Conservation (phyloP, 2,329 filamentous ascomycete species). For the Aureobasidium sp. region DNA sequence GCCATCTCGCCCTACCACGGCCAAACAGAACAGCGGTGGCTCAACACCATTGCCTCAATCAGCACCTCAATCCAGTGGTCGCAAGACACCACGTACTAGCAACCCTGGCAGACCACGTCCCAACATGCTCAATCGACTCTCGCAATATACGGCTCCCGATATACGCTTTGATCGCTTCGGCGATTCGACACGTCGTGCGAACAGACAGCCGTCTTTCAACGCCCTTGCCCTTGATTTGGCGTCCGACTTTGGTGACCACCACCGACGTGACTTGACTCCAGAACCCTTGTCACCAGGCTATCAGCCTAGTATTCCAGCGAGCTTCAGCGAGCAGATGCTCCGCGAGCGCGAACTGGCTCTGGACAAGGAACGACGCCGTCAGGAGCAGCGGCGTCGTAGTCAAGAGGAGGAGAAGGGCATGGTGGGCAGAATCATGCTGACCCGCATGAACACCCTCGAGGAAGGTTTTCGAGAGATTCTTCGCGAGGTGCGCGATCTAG, state of each 20-base stretch:
- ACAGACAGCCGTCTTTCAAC: conserved; percentile 55
- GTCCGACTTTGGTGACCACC: conserved; percentile 58
- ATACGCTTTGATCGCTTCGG: conserved; percentile 35
- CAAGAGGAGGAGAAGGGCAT: conserved; percentile 56
- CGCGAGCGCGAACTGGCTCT: conserved; percentile 44
- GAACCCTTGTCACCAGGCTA: conserved; percentile 36
- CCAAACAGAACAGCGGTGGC: conserved; percentile 24
- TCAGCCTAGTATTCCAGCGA: conserved; percentile 27
- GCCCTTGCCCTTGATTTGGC: conserved; percentile 54
- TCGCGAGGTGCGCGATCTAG: conserved; percentile 27
- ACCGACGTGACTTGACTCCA: conserved; percentile 37
- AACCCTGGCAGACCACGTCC: conserved; percentile 43
- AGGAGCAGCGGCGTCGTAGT: conserved; percentile 27
- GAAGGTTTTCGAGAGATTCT: conserved; percentile 71
- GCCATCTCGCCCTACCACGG: conserved; percentile 16
- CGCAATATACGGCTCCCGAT: conserved; percentile 49
- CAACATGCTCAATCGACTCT: conserved; percentile 43
- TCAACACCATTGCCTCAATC: conserved; percentile 30
- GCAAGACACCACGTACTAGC: not conserved
- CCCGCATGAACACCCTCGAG: conserved; percentile 86
- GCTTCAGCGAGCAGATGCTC: conserved; percentile 41
- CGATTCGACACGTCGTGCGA: conserved; percentile 8
- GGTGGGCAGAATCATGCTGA: conserved; percentile 70
- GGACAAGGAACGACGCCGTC: conserved; percentile 21
- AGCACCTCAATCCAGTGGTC: not conserved